Evolutionary conservation across 257 asterid species (phyloP).

Genomic region (Nicotiana sylvestris): DNA sequence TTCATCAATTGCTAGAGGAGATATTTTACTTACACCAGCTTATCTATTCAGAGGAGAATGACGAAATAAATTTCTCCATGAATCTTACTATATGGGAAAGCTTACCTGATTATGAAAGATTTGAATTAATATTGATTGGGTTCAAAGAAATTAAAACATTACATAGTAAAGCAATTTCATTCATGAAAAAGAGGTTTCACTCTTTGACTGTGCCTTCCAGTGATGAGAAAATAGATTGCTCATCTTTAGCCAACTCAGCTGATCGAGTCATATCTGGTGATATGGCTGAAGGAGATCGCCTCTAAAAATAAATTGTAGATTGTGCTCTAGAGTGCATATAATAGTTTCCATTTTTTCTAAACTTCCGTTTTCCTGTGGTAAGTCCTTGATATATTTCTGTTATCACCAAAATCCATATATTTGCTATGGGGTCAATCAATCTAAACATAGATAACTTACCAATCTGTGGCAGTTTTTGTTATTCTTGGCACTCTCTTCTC

Average conservation of each 20-base stretch:
- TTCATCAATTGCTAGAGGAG: slow-evolving; percentile 66
- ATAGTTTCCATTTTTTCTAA: slow-evolving; percentile 75
- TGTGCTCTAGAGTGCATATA: slow-evolving; percentile 84
- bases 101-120: slow-evolving; percentile 89
- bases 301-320: too few relatives aligned
- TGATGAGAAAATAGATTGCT: slow-evolving; percentile 26
- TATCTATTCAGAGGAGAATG: slow-evolving; percentile 58
- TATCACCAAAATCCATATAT: too few relatives aligned
- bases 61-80: slow-evolving; percentile 46
- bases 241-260: slow-evolving; percentile 27
- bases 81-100: slow-evolving; percentile 76
- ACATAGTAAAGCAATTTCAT: slow-evolving; percentile 69
- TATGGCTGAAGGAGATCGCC: too few relatives aligned
- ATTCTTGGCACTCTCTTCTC: background rate
- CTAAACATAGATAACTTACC: background rate
- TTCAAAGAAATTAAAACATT: slow-evolving; percentile 59
- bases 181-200: slow-evolving; percentile 54
- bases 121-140: slow-evolving; percentile 67
- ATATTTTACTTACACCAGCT: slow-evolving; percentile 70
- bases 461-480: background rate
- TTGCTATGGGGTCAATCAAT: too few relatives aligned
- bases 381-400: background rate
- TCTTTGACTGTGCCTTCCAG: slow-evolving; percentile 14
- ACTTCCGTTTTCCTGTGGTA: slow-evolving; percentile 71
- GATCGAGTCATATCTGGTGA: too few relatives aligned